A percentile compares a stretch with the other conserved stretches of the same genome.
Evolutionary conservation across 23 red algal genomes (phyloP).

Genomic region (Pyropia yezoensis): DNA sequence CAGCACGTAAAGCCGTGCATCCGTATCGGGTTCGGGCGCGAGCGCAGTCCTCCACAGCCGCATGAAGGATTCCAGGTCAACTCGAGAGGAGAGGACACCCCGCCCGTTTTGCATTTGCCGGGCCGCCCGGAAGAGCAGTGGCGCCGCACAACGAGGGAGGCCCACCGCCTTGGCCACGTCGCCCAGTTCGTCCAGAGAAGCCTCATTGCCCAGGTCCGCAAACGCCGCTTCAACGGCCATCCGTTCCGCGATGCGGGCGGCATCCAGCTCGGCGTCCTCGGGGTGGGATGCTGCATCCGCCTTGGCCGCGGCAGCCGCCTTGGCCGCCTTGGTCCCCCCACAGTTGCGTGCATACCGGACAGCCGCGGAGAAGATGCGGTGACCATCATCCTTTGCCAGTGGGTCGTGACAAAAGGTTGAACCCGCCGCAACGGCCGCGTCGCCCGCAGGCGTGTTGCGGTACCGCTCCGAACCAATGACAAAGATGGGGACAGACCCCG

Average conservation of each 20-base stretch:
- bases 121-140: slow-evolving; percentile 34
- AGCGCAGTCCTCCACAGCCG: slow-evolving; percentile 24
- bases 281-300: slow-evolving; percentile 24
- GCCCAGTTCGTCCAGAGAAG: slow-evolving; percentile 12
- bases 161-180: slow-evolving; percentile 32
- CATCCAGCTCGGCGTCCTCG: slow-evolving; percentile 21
- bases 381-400: slow-evolving; percentile 3
- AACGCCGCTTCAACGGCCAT: slow-evolving; percentile 40
- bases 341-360: slow-evolving; percentile 19
- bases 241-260: not conserved
- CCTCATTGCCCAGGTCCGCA: slow-evolving; percentile 30
- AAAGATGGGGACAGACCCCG: slow-evolving; percentile 6
- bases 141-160: slow-evolving; percentile 40
- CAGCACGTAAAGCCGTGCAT: slow-evolving; percentile 28
- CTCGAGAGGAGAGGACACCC: slow-evolving; percentile 33
- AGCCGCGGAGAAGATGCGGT: slow-evolving; percentile 18
- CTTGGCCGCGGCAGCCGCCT: not conserved
- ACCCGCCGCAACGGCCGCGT: slow-evolving; percentile 6
- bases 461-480: slow-evolving; percentile 42
- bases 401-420: slow-evolving; percentile 37
- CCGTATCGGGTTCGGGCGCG: slow-evolving; percentile 26
- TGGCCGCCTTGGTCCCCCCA: slow-evolving; percentile 13
- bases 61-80: slow-evolving; percentile 51
- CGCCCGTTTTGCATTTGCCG: not conserved
- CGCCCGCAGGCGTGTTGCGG: slow-evolving; percentile 15